Conservation (phyloP, 495 filamentous ascomycete genomes). For the Chaetomium tenue region DNA sequence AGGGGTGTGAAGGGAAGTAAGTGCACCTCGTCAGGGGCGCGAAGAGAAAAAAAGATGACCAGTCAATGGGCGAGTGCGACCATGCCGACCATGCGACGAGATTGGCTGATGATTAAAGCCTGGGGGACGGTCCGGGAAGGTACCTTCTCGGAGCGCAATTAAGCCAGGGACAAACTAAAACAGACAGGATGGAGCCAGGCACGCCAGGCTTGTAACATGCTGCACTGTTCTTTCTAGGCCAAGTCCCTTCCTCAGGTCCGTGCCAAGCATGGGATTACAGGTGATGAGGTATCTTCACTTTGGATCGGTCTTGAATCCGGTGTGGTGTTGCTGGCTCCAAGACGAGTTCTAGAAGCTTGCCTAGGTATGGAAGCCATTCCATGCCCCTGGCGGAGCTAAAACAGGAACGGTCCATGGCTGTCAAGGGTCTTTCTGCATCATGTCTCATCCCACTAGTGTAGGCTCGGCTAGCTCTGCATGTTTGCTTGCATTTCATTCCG, state of each 20-base stretch:
- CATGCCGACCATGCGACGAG: conserved; percentile 19
- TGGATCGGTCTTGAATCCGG: not conserved
- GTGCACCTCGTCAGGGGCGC: conserved; percentile 18
- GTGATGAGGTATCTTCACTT: not conserved
- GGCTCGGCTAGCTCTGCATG: not conserved
- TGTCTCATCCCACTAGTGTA: conserved; percentile 8
- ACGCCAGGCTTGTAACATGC: conserved; percentile 13
- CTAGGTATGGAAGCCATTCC: not conserved
- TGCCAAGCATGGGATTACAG: conserved; percentile 15
- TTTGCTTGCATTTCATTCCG: not conserved
- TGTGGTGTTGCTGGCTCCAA: conserved; percentile 11
- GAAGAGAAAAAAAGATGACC: conserved; percentile 19
- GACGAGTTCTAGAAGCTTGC: not conserved
- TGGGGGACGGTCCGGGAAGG: conserved; percentile 18
- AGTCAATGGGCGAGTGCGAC: conserved; percentile 10
- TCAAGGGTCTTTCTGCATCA: conserved; percentile 3
- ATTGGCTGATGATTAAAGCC: conserved; percentile 29
- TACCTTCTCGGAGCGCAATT: conserved; percentile 16
- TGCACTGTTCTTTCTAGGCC: conserved; percentile 22
- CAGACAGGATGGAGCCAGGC: conserved; percentile 17
- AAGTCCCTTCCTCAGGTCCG: conserved; percentile 18
- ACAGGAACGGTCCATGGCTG: not conserved
- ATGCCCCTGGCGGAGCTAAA: conserved; percentile 1
- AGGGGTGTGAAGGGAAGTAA: conserved; percentile 19
- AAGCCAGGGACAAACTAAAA: conserved; percentile 25